Evolutionary conservation across 139 green algal species (phyloP).

Genomic region (Medakamo hakoo): DNA sequence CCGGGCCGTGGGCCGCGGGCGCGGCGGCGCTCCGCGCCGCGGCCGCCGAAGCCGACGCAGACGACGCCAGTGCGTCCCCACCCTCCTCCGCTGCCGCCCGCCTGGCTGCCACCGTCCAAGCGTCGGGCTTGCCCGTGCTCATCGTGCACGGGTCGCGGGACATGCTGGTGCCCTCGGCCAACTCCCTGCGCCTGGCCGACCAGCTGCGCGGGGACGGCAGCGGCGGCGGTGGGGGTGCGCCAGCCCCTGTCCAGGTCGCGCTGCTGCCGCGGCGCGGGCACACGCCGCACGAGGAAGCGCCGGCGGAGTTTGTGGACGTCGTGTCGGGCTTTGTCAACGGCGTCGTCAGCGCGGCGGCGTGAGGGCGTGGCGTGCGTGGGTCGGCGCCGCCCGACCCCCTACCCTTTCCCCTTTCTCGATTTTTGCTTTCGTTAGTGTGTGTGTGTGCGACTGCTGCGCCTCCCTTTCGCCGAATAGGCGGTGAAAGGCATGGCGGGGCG

Average conservation of each 20-base stretch:
- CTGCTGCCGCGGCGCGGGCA: constrained; percentile 29
- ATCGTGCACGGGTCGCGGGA: constrained; percentile 59
- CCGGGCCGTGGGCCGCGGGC: constrained; percentile 20
- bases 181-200: constrained; percentile 42
- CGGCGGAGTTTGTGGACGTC: constrained; percentile 26
- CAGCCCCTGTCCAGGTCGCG: constrained; percentile 22
- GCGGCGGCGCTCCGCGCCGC: constrained; percentile 12
- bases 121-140: constrained; percentile 28
- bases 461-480: too few species aligned
- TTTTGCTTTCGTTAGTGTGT: too few species aligned
- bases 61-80: neutral
- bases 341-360: neutral
- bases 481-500: too few species aligned
- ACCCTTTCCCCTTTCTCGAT: too few species aligned
- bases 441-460: too few species aligned
- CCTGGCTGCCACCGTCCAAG: neutral
- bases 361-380: too few species aligned
- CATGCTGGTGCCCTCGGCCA: constrained; percentile 56
- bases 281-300: constrained; percentile 53
- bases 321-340: constrained; percentile 19
- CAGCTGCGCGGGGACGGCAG: constrained; percentile 38
- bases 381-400: too few species aligned
- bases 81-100: neutral
- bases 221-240: too few species aligned
- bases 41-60: neutral